Base-by-base conservation (phyloP, 2,329 filamentous ascomycete species). In the Aureobasidium lini region DNA sequence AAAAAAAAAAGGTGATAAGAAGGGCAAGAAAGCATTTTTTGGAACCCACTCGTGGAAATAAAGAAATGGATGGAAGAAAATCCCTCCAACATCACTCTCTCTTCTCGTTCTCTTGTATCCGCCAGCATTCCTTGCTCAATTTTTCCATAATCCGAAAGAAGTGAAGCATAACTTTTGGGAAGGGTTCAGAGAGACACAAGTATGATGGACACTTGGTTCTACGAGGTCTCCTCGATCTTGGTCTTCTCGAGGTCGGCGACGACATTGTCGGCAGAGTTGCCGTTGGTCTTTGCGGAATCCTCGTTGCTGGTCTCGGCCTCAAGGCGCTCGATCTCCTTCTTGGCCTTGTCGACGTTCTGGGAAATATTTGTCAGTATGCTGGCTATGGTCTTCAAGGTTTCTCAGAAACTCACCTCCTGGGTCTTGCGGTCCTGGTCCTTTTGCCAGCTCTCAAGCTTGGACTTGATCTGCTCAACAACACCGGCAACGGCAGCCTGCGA, bases 281-380 rank as follows among this genome's bases (percentile, higher is more conserved):
- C 81, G 64, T 84, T 84, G 63, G 72, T 72, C 49, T 81, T 79
- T 53, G 81, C 84, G 57, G 84, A 80, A 60, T 77, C 76, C 63
- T 78, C 74, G 61, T 77, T 74, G 62, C 75, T 79, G 59, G 86
- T 85, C 72, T 96, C 93, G 59, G 81, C 77, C 66, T 86, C 84
- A 44, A 97, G 84, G 66, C 86, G 86, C 72, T 92, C 90, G 64
- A 99, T 95, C 75, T 96, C 91, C 76, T 93, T 93, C 80, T 96
- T 88, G 62, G 94, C 94, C 77, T 96, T 96, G 64, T 90, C 89
- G 62, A 97, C 87, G 81, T 99, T 99, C 94, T 97, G 69, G 31
- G 23, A n/a, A 40, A 10, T 11, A 7, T 7, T 32, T 13, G 62
- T 77, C 70, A 77, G 69, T 52, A 65, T 64, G 57, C 60, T 16